Percentiles rank a stretch among this genome's conserved stretches.
phyloP scores from a whole-genome alignment of 1,284 basidiomycete species.

The Peniophora sp. region DNA sequence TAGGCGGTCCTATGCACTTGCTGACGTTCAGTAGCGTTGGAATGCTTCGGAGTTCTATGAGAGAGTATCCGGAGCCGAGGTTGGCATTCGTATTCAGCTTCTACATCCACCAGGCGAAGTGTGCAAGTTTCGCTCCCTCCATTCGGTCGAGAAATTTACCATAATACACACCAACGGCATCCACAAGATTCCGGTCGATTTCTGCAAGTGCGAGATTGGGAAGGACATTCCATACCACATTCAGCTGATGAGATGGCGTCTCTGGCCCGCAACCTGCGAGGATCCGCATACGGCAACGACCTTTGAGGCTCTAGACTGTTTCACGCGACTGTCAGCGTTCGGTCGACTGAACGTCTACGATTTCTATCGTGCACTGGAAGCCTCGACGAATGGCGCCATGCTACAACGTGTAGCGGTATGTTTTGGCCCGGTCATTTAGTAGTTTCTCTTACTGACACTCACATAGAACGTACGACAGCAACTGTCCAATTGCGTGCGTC shows the following conservation, averaged over 20 bases:
- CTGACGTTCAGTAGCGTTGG: too few relatives aligned
- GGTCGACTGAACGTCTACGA: conserved; percentile 8
- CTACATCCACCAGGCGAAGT: not conserved
- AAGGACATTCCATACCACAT: not conserved
- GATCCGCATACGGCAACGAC: conserved; percentile 14
- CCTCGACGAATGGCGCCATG: conserved; percentile 7
- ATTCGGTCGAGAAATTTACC: not conserved
- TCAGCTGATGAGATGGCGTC: conserved; percentile 14
- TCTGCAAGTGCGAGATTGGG: conserved; percentile 10
- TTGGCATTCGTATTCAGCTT: not conserved
- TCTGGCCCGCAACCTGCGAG: conserved; percentile 13
- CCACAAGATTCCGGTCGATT: conserved; percentile 9
- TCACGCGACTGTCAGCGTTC: conserved; percentile 13
- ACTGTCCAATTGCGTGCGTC: conserved; percentile 1
- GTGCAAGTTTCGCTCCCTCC: not conserved
- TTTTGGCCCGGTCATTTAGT: too few relatives aligned
- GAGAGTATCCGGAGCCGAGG: not conserved
- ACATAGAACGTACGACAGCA: not conserved
- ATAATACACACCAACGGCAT: conserved; percentile 1
- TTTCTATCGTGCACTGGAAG: conserved; percentile 11
- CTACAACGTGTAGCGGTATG: too few relatives aligned
- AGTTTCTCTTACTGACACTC: not conserved
- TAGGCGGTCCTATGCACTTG: too few relatives aligned
- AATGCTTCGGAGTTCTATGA: not conserved
- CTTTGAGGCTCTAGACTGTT: conserved; percentile 10